Evolutionary conservation across 768 basidiomycete genomes (phyloP), one percentile per base, ranked within the genome.

Genomic region (Suillus subaureus): DNA sequence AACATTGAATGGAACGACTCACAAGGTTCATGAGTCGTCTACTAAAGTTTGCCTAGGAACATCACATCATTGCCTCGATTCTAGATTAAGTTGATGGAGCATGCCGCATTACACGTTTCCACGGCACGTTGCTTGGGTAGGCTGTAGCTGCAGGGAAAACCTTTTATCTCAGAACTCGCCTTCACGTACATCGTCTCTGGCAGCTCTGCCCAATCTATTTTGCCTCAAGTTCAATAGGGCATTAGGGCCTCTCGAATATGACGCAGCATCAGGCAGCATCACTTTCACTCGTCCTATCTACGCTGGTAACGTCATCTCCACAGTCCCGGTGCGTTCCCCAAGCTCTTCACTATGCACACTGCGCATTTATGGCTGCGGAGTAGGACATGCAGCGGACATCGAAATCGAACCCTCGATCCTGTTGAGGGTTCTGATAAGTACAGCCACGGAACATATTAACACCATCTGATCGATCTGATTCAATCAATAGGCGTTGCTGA

Each of bases 131-230:
- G 60, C 82, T 85, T 0, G 54, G 21, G 33, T 33, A 56, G 28
- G 64, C 83, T 6, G 78, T 35, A 11, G 35, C 8, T 35, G 35
- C 35, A 35, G 35, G 35, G 89, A 94, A 73, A 87, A 86, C 66
- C 73, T 96, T 33, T 83, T 97, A 6, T 84, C 88, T 26, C 79
- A 81, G 55, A 83, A 82, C 67, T 83, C 83, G 6, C 78, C 83
- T 98, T 87, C 81, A 96, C 97, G 6, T 97, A 99, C 74, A 6
- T 98, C 70, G 90, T 97, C 63, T 94, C 93, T 33, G 88, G 95
- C 12, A 94, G 96, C 5, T 85, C 89, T 56, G 93, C 94, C 64
- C 98, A 97, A 80, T 94, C 94, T 43, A 81, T 98, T 67, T 84
- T 99, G 64, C 97, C 97, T 42, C 92, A 96, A 66, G 88, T 97